phyloP scores from a whole-genome alignment of 345 rosid species.

The Gossypium thurberi region DNA sequence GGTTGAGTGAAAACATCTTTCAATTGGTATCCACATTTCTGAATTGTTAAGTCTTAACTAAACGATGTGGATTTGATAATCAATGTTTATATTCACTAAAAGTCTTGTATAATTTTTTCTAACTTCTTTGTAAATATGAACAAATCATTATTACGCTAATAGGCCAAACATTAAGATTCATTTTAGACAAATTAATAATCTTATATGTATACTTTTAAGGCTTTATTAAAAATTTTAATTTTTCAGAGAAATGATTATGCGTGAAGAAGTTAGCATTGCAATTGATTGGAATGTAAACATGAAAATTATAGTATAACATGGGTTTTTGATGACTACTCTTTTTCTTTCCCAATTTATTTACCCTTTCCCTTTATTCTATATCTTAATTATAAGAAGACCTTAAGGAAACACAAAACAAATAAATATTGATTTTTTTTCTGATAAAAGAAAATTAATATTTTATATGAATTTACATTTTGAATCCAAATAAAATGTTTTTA shows the following conservation, averaged over 20 bases:
- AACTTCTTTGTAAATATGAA: no score
- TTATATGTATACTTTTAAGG: neutral
- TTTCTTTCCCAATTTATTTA: neutral
- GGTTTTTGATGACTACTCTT: neutral
- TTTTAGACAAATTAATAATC: no score
- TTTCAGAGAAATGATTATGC: neutral
- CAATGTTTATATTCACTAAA: neutral
- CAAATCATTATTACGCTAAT: no score
- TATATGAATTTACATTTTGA: no score
- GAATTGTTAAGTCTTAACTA: neutral
- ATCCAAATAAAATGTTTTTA: no score
- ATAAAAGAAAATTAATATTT: no score
- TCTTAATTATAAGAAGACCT: neutral
- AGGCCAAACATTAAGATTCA: no score
- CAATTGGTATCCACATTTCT: neutral
- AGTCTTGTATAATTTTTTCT: neutral
- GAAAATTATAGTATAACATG: neutral
- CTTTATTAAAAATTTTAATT: neutral
- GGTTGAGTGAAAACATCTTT: constrained; percentile 2
- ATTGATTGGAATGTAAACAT: neutral
- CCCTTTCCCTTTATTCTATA: neutral
- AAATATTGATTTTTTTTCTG: neutral
- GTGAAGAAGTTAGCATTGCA: neutral
- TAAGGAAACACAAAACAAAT: no score
- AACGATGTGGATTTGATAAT: neutral